phyloP scores from a whole-genome alignment of 805 yeast species.

The Ogataea pini region DNA sequence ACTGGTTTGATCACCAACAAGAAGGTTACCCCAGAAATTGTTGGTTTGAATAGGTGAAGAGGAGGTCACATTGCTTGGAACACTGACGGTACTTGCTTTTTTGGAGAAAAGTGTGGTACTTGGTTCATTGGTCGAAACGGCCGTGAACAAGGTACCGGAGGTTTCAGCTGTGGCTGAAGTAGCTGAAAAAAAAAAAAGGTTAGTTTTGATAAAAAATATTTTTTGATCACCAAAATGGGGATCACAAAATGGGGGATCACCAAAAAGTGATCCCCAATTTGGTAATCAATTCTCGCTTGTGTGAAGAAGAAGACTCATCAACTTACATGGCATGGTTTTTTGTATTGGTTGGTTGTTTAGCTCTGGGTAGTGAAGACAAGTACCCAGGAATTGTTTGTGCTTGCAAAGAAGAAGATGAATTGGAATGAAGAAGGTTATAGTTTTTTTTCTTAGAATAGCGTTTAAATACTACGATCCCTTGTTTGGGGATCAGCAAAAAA shows the following conservation, averaged over 20 bases:
- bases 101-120: slow-evolving; percentile 40
- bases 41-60: slow-evolving; percentile 57
- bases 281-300: neutral
- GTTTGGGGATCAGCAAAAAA: neutral
- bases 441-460: neutral
- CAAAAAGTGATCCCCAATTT: neutral
- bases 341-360: slow-evolving; percentile 5
- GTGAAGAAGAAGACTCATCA: too few relatives aligned
- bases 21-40: slow-evolving; percentile 71
- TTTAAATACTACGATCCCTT: neutral
- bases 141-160: slow-evolving; percentile 41
- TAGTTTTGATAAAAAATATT: neutral
- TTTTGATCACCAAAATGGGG: neutral
- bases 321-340: slow-evolving; percentile 10
- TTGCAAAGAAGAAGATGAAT: neutral
- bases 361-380: slow-evolving; percentile 9
- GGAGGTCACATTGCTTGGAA: slow-evolving; percentile 27
- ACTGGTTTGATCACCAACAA: slow-evolving; percentile 60
- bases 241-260: neutral
- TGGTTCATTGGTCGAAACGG: slow-evolving; percentile 48
- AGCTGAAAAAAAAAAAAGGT: slow-evolving; percentile 10
- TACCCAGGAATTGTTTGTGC: neutral
- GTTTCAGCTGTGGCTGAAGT: slow-evolving; percentile 17
- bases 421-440: neutral
- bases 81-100: slow-evolving; percentile 26